A percentile compares a stretch with the other conserved stretches of the same genome.
Conservation (phyloP, 352 stramenopile species). For the Phytophthora agathidicida region DNA sequence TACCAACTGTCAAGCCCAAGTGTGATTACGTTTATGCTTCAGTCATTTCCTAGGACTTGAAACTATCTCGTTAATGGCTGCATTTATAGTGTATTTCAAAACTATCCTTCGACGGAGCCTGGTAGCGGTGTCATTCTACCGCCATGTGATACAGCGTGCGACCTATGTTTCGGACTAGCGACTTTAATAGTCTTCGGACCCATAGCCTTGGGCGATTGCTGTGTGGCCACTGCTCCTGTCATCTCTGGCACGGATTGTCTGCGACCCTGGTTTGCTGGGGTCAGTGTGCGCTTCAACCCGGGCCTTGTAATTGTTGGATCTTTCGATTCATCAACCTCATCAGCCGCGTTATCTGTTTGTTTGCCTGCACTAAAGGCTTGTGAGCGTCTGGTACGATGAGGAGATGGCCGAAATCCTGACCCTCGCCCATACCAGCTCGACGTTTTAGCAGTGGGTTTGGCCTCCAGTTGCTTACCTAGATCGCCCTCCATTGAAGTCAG, state of each 20-base stretch:
- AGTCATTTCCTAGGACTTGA: no score
- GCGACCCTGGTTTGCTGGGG: conserved; percentile 10
- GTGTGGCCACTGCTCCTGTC: not conserved
- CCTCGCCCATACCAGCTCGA: conserved; percentile 21
- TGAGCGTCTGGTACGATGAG: conserved; percentile 17
- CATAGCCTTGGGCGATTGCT: conserved; percentile 9
- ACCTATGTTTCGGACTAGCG: conserved; percentile 14
- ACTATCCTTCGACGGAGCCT: not conserved
- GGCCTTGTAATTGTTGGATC: conserved; percentile 4
- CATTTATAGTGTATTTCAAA: no score
- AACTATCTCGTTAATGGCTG: no score
- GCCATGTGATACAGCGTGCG: no score
- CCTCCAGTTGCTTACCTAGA: conserved; percentile 27
- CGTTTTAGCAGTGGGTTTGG: conserved; percentile 1
- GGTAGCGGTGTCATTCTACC: not conserved
- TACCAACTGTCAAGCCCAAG: not conserved
- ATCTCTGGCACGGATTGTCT: conserved; percentile 12
- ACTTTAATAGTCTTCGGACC: conserved; percentile 14
- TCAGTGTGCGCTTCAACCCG: conserved; percentile 5
- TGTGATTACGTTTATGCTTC: no score
- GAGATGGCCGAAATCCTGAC: conserved; percentile 10
- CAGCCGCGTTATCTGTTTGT: not conserved
- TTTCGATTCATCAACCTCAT: not conserved
- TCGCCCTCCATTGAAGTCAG: conserved; percentile 41
- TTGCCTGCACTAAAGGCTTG: conserved; percentile 6